phyloP scores from a whole-genome alignment of 768 basidiomycete species.

The Lactifluus subvellereus region DNA sequence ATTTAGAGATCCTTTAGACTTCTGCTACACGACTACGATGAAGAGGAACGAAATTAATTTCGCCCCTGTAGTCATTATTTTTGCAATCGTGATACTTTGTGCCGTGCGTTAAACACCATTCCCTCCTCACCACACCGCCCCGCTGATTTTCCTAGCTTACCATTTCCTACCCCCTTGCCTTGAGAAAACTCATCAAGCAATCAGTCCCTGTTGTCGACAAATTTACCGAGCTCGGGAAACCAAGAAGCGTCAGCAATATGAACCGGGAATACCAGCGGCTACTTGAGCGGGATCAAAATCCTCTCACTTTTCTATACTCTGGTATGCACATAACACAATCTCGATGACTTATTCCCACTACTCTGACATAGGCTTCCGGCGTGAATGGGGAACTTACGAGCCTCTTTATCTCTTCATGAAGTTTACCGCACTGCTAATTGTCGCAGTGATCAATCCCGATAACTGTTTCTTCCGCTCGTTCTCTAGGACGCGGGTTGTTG shows the following conservation, averaged over 20 bases:
- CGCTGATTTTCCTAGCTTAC: conserved; percentile 43
- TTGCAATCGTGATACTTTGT: conserved; percentile 46
- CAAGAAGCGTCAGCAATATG: conserved; percentile 49
- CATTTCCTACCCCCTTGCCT: conserved; percentile 62
- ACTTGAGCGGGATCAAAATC: conserved; percentile 55
- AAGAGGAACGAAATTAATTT: conserved; percentile 61
- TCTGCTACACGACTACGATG: conserved; percentile 80
- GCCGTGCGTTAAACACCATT: conserved; percentile 38
- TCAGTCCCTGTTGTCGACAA: conserved; percentile 60
- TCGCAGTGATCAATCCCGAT: conserved; percentile 60
- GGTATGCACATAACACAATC: conserved; percentile 39
- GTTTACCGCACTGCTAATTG: conserved; percentile 56
- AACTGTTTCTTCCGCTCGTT: conserved; percentile 67
- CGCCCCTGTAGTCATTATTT: conserved; percentile 55
- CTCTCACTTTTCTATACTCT: conserved; percentile 65
- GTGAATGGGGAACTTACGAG: conserved; percentile 62
- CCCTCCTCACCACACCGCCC: not conserved
- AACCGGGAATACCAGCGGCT: conserved; percentile 67
- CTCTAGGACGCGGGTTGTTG: conserved; percentile 43
- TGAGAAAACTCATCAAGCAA: conserved; percentile 48
- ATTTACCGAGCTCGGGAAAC: conserved; percentile 67
- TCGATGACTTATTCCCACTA: not conserved
- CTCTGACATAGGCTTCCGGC: conserved; percentile 51
- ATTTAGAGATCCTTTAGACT: conserved; percentile 59
- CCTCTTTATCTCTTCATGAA: conserved; percentile 65